Conservation (phyloP, 495 filamentous ascomycete genomes). For the Echria macrotheca region DNA sequence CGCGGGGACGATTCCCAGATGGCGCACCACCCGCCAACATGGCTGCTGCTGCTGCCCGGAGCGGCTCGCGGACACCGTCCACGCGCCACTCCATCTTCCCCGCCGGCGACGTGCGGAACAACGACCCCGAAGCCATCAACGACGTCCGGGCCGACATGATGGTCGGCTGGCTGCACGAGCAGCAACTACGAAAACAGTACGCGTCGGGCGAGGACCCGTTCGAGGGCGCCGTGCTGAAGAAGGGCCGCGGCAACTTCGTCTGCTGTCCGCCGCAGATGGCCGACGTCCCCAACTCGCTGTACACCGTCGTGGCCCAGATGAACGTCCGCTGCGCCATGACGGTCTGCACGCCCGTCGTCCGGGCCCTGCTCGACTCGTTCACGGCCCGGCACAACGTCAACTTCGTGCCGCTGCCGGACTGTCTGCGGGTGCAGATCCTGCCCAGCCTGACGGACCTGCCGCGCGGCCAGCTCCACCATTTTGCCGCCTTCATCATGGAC, state of each 20-base stretch:
- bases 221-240: constrained; percentile 59
- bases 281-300: constrained; percentile 43
- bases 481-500: constrained; percentile 60
- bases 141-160: constrained; percentile 56
- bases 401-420: constrained; percentile 51
- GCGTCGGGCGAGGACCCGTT: constrained; percentile 44
- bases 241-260: constrained; percentile 45
- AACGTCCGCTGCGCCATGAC: constrained; percentile 46
- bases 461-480: constrained; percentile 57
- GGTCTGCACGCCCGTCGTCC: constrained; percentile 27
- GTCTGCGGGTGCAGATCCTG: constrained; percentile 57
- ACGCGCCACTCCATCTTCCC: constrained; percentile 40
- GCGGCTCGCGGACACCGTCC: constrained; percentile 8
- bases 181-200: constrained; percentile 55
- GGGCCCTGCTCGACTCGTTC: constrained; percentile 21
- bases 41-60: neutral
- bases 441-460: constrained; percentile 50
- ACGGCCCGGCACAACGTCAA: constrained; percentile 28
- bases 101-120: constrained; percentile 40
- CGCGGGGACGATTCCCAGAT: neutral
- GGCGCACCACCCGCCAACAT: too few species aligned
- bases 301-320: constrained; percentile 44
- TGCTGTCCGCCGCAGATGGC: constrained; percentile 51
- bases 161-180: constrained; percentile 57
- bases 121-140: constrained; percentile 33